phyloP scores from a whole-genome alignment of 768 basidiomycete genomes.

The Russula olivacea region DNA sequence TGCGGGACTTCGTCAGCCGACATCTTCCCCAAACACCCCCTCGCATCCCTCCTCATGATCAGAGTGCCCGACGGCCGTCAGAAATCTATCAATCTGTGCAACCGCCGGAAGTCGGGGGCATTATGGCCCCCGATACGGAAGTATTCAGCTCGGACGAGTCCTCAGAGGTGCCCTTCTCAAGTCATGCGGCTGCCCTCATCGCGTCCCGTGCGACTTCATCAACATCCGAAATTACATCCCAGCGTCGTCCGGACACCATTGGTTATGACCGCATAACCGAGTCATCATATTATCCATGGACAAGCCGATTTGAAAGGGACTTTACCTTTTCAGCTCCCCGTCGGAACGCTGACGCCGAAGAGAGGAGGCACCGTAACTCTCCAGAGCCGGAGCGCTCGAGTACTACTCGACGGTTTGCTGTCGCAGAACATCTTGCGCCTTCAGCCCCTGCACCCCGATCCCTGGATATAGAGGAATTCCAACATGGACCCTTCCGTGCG shows the following conservation, averaged over 20 bases:
- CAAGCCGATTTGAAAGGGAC: constrained; percentile 11
- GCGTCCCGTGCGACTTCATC: constrained; percentile 19
- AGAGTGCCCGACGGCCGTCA: constrained; percentile 4
- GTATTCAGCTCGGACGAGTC: constrained; percentile 10
- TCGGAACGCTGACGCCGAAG: constrained; percentile 3
- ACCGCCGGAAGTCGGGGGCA: not conserved
- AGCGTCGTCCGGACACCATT: constrained; percentile 4
- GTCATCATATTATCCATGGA: constrained; percentile 1
- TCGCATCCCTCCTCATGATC: constrained; percentile 6
- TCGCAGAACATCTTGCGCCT: not conserved
- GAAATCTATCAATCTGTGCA: constrained; percentile 13
- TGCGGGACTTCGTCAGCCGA: constrained; percentile 13
- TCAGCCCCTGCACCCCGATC: constrained; percentile 1
- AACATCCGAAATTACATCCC: constrained; percentile 2
- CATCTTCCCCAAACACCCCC: constrained; percentile 11
- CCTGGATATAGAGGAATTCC: constrained; percentile 28
- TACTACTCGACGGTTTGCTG: constrained; percentile 1
- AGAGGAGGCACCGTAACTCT: constrained; percentile 10
- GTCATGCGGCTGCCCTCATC: constrained; percentile 24
- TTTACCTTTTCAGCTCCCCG: constrained; percentile 12
- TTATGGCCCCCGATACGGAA: not conserved
- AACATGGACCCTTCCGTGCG: constrained; percentile 31
- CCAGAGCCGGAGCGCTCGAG: constrained; percentile 9
- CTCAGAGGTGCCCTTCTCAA: constrained; percentile 23
- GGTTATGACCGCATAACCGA: constrained; percentile 1